Conservation (phyloP, 495 filamentous ascomycete genomes). For the Evansstolkia leycettana region DNA sequence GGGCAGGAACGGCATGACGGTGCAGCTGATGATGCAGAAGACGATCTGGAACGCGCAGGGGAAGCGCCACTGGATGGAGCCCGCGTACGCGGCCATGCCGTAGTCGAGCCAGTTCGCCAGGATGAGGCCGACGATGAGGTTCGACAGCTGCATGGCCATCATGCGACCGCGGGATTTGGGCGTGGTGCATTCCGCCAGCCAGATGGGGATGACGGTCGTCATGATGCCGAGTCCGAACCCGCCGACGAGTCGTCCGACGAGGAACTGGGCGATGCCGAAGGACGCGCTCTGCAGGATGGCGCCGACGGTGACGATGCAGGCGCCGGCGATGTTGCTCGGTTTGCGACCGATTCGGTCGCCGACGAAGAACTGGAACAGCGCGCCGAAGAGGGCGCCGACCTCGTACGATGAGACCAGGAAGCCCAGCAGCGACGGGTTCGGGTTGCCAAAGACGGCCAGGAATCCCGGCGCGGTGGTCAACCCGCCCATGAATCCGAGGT, state of each 20-base stretch:
- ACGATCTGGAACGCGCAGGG: constrained; percentile 36
- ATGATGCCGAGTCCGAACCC: constrained; percentile 35
- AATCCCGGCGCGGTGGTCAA: background rate
- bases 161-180: constrained; percentile 23
- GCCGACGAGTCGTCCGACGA: constrained; percentile 29
- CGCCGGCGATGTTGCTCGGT: constrained; percentile 17
- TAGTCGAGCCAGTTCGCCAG: constrained; percentile 29
- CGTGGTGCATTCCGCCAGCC: constrained; percentile 35
- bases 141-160: constrained; percentile 21
- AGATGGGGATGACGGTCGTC: constrained; percentile 34
- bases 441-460: background rate
- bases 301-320: constrained; percentile 14
- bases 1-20: constrained; percentile 40
- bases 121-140: constrained; percentile 38
- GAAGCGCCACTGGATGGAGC: constrained; percentile 34
- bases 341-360: constrained; percentile 21
- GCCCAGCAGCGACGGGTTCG: constrained; percentile 7
- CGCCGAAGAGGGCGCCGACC: constrained; percentile 20
- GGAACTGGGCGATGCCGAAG: constrained; percentile 26
- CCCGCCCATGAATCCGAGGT: background rate
- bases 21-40: constrained; percentile 38
- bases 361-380: constrained; percentile 13
- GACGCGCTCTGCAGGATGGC: constrained; percentile 25
- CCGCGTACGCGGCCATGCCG: constrained; percentile 25
- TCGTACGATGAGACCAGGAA: constrained; percentile 18